Evolutionary conservation across 306 rosid species (phyloP).

Genomic region (Pueraria montana): DNA sequence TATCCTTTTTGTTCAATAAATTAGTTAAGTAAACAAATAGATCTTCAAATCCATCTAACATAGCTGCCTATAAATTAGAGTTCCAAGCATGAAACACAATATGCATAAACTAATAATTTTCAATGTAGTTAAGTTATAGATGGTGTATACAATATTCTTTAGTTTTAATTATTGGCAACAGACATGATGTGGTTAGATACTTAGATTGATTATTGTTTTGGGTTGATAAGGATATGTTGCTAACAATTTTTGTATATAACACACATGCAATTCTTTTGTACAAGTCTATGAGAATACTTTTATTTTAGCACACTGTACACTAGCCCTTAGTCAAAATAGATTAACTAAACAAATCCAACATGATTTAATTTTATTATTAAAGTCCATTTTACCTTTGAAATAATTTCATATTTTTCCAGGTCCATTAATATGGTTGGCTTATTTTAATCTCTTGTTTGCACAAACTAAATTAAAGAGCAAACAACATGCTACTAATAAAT

Average conservation of each 20-base stretch:
- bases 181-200: too few relatives aligned
- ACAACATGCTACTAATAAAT: too few relatives aligned
- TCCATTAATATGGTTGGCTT: too few relatives aligned
- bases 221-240: conserved; percentile 33
- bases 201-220: too few relatives aligned
- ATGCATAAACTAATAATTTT: conserved; percentile 25
- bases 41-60: conserved; percentile 22
- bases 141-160: too few relatives aligned
- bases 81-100: conserved; percentile 33
- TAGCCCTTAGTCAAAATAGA: conserved; percentile 5
- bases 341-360: neutral
- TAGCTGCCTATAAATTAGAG: conserved; percentile 2
- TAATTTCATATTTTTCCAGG: too few relatives aligned
- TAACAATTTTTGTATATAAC: neutral
- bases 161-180: too few relatives aligned
- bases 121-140: neutral
- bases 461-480: too few relatives aligned
- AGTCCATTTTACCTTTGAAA: too few relatives aligned
- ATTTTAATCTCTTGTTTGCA: too few relatives aligned
- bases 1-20: too few relatives aligned
- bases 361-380: too few relatives aligned
- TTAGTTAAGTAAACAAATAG: conserved; percentile 1
- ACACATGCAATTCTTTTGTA: conserved; percentile 21
- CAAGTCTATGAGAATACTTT: neutral
- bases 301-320: conserved; percentile 17